phyloP scores from a whole-genome alignment of 1,284 basidiomycete genomes.

The Puccinia polysora region DNA sequence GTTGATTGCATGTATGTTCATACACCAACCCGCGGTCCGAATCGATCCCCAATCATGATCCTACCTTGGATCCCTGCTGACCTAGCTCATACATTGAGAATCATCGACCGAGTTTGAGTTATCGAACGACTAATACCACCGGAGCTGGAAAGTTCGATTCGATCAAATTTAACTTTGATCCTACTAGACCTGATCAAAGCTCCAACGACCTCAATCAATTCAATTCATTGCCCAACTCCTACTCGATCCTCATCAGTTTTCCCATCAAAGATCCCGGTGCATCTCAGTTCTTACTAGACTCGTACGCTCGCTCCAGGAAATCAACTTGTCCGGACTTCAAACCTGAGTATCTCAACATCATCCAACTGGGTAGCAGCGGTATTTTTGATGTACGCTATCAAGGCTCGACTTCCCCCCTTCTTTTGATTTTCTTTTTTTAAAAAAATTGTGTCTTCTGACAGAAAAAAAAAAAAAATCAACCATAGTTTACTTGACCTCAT shows the following conservation, averaged over 20 bases:
- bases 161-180: conserved; percentile 52
- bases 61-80: not conserved
- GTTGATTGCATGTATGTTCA: too few relatives aligned
- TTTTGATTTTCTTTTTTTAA: conserved; percentile 42
- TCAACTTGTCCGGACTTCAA: conserved; percentile 6
- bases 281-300: conserved; percentile 53
- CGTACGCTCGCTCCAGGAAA: conserved; percentile 48
- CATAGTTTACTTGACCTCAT: not conserved
- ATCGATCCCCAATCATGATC: not conserved
- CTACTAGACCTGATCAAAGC: conserved; percentile 48
- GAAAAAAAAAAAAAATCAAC: not conserved
- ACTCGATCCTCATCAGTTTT: conserved; percentile 63
- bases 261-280: conserved; percentile 59
- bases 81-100: conserved; percentile 56
- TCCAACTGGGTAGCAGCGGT: conserved; percentile 63
- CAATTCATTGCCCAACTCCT: conserved; percentile 59
- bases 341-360: conserved; percentile 52
- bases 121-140: conserved; percentile 61
- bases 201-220: conserved; percentile 54
- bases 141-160: conserved; percentile 51
- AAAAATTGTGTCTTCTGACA: too few relatives aligned
- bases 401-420: conserved; percentile 6
- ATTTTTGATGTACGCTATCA: conserved; percentile 54
- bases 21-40: too few relatives aligned
- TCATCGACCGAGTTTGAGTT: conserved; percentile 53